Base-by-base conservation (phyloP, 768 basidiomycete genomes). In the Termitomyces bulborhizus region DNA sequence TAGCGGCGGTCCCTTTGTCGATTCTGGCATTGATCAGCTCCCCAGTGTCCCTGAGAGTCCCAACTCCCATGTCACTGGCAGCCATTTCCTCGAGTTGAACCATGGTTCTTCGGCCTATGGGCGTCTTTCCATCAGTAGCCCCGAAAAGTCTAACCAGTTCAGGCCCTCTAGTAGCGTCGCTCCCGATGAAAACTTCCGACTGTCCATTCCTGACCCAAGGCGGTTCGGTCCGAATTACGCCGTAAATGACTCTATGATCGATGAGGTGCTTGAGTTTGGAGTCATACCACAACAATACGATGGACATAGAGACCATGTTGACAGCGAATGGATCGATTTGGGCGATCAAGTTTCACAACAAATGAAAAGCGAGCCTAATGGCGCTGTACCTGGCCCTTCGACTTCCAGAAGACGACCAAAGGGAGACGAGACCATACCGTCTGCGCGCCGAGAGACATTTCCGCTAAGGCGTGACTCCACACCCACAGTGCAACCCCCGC, bases 71-170 rank as follows among this genome's bases (percentile, higher is more conserved):
- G 71, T 85, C 41, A 74, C 84, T 46, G 86, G 86, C 3, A 83
- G 83, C 60, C 79, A 84, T 39, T 89, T 90, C 66, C 81, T 85
- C 63, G 90, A 92, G 65, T 79, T 85, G 48, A 82, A 83, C 61
- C 76, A 82, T 32, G 78, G 83, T 64, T 84, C 84, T 6, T 67
- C 71, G 12, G 71, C 77, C 8, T 79, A 80, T 51, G 82, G 81
- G 7, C 80, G 76, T n/a, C 65, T 88, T 15, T 82, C 84, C 1
- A 65, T 85, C 5, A 85, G 84, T 13, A 85, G 77, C 59, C 80
- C 81, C 27, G 81, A 81, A 57, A 73, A 80, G 59, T 65, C 71
- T 18, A 84, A 82, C 9, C 75, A 79, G 54, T 65, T 80, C 15
- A 74, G 76, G 4, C 76, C 79, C 29, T 46, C 56, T n/a, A 65